phyloP scores from a whole-genome alignment of 306 rosid genomes.

The Quercus alba region DNA sequence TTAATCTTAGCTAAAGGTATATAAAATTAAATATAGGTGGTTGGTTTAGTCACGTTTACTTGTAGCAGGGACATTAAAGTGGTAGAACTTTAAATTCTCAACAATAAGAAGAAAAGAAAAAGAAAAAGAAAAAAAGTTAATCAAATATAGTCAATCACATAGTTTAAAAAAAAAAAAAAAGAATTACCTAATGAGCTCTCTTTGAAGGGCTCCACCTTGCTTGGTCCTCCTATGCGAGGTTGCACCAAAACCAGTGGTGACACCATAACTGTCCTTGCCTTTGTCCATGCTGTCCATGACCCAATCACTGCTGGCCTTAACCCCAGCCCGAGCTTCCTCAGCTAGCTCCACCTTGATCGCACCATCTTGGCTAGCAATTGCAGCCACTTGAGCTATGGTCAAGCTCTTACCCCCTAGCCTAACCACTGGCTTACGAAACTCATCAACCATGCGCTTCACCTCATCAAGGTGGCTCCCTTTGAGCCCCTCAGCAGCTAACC shows the following conservation, averaged over 20 bases:
- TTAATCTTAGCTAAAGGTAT: too few relatives aligned
- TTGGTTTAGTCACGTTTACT: too few relatives aligned
- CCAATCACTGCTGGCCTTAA: constrained; percentile 89
- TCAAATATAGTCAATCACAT: background rate
- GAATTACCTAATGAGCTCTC: constrained; percentile 72
- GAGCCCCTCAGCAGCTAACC: constrained; percentile 49
- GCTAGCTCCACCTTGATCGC: constrained; percentile 47
- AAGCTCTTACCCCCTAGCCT: constrained; percentile 55
- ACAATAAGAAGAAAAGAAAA: too few relatives aligned
- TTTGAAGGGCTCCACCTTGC: constrained; percentile 91
- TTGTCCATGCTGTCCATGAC: constrained; percentile 64
- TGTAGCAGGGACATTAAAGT: too few relatives aligned
- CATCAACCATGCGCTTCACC: constrained; percentile 74
- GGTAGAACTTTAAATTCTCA: too few relatives aligned
- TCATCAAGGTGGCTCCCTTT: constrained; percentile 78
- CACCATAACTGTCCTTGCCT: constrained; percentile 85
- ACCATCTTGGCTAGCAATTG: constrained; percentile 33
- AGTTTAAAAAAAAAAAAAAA: background rate
- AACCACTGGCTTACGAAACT: constrained; percentile 57
- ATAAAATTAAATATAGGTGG: too few relatives aligned
- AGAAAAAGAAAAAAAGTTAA: background rate
- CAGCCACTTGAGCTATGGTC: constrained; percentile 69
- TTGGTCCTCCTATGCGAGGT: constrained; percentile 90
- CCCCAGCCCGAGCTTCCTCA: constrained; percentile 49
- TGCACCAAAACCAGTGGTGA: constrained; percentile 92